Conservation (phyloP, 2,329 filamentous ascomycete genomes). For the Pseudogymnoascus sp. region DNA sequence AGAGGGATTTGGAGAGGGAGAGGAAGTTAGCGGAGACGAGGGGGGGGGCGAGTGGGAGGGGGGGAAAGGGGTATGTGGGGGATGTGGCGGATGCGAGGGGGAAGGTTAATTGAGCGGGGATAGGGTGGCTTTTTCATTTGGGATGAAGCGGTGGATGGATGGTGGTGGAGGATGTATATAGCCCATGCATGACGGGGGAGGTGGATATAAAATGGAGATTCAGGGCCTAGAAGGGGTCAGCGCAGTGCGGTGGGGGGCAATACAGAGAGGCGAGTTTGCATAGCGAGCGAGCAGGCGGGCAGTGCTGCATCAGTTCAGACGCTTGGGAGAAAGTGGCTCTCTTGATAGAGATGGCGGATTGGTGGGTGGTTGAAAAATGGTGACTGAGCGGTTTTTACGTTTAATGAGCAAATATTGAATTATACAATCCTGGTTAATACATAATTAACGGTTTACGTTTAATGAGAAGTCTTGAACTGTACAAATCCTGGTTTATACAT, state of each 20-base stretch:
- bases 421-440: not conserved
- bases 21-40: conserved; percentile 15
- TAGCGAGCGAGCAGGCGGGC: not conserved
- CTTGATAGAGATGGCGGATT: not conserved
- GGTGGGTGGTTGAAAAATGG: not conserved
- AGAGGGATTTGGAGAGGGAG: conserved; percentile 13
- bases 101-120: not conserved
- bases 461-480: not conserved
- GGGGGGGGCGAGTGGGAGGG: conserved; percentile 13
- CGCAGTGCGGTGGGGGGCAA: not conserved
- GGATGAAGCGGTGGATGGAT: not conserved
- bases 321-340: not conserved
- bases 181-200: not conserved
- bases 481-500: not conserved
- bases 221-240: not conserved
- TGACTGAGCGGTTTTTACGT: not conserved
- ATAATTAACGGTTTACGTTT: not conserved
- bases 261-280: not conserved
- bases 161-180: not conserved
- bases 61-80: not conserved
- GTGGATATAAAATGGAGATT: not conserved
- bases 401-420: not conserved
- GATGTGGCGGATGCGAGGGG: not conserved
- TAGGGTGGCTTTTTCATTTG: no score
- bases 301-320: not conserved